A percentile compares a stretch with the other conserved stretches of the same genome.
Conservation (phyloP, 257 asterid species). For the Solanum lycopersicoides region DNA sequence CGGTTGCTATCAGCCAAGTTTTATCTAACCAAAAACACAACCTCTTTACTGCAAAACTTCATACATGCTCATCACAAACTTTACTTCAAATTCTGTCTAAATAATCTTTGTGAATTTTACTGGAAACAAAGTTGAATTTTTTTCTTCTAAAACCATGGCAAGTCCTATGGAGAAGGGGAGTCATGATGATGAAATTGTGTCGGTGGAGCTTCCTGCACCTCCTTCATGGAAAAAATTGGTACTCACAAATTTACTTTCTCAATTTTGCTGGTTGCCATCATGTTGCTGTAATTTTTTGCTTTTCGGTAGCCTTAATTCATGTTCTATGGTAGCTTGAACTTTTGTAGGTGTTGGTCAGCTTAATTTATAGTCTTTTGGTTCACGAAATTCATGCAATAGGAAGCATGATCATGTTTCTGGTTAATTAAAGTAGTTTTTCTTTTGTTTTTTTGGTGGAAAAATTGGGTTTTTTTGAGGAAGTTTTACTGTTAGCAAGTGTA, state of each 20-base stretch:
- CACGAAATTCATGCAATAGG: not conserved
- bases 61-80: not conserved
- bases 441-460: not conserved
- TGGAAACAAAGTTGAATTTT: not conserved
- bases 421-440: not conserved
- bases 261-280: not conserved
- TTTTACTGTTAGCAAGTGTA: not conserved
- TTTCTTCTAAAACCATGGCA: constrained; percentile 9
- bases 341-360: not conserved
- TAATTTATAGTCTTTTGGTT: not conserved
- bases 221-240: constrained; percentile 43
- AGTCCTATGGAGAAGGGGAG: constrained; percentile 3
- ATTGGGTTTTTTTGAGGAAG: not conserved
- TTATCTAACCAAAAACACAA: not conserved
- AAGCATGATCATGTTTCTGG: not conserved
- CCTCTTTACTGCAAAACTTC: not conserved
- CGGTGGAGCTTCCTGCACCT: constrained; percentile 39
- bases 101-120: not conserved
- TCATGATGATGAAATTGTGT: constrained; percentile 11
- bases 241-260: not conserved
- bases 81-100: not conserved
- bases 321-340: not conserved
- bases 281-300: not conserved
- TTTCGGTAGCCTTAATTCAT: not conserved
- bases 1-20: not conserved